Evolutionary conservation across 2,329 filamentous ascomycete genomes (phyloP).

Genomic region (Nemania abortiva): DNA sequence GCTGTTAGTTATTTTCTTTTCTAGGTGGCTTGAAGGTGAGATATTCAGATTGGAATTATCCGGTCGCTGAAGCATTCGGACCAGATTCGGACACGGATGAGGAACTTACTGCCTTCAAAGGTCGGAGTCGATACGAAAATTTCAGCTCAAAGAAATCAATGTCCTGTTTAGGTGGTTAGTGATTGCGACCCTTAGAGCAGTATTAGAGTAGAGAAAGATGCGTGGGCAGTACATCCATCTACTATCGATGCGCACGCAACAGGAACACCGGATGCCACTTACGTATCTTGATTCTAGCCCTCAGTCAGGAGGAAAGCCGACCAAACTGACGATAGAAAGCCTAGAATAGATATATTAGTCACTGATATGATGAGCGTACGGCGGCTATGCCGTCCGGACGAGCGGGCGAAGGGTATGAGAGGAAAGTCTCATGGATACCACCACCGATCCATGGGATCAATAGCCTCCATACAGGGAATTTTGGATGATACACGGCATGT

Average conservation of each 20-base stretch:
- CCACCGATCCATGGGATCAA: background rate
- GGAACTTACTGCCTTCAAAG: constrained; percentile 3
- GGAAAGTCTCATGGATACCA: background rate
- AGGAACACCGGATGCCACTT: background rate
- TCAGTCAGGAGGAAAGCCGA: background rate
- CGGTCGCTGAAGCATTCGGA: background rate
- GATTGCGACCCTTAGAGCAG: background rate
- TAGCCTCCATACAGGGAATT: background rate
- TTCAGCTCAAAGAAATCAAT: background rate
- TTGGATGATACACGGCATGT: background rate
- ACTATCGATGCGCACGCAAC: background rate
- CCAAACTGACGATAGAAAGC: background rate
- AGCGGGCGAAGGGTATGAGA: background rate
- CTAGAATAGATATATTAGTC: constrained; percentile 2
- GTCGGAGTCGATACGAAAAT: background rate
- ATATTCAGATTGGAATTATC: background rate
- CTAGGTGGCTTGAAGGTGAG: background rate
- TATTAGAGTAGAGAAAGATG: background rate
- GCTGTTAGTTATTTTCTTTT: background rate
- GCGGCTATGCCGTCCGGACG: background rate
- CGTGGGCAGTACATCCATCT: background rate
- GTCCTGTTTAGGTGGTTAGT: background rate
- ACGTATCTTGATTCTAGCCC: background rate
- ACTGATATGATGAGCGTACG: background rate
- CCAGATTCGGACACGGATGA: background rate